Conservation (phyloP, 306 rosid genomes). For the Abrus precatorius region DNA sequence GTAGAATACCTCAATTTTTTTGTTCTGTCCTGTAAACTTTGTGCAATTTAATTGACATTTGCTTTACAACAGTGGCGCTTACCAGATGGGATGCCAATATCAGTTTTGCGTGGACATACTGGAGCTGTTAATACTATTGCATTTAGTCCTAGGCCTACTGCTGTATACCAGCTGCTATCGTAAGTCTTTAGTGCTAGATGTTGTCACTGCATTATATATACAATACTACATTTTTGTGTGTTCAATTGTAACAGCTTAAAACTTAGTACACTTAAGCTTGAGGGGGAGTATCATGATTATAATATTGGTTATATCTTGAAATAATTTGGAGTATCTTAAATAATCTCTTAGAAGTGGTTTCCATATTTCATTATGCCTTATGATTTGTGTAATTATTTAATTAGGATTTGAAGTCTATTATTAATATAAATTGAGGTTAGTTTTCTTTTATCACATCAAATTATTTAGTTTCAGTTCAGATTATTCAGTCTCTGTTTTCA, state of each 20-base stretch:
- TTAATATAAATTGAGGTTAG: background rate
- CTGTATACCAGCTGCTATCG: slow-evolving; percentile 80
- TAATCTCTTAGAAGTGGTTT: background rate
- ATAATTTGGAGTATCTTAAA: background rate
- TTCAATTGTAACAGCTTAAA: no score
- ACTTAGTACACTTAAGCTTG: no score
- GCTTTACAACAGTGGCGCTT: slow-evolving; percentile 80
- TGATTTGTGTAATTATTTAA: background rate
- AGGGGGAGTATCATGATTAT: no score
- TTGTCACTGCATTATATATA: no score
- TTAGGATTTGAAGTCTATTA: background rate
- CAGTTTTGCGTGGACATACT: slow-evolving; percentile 88
- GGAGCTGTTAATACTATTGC: slow-evolving; percentile 90
- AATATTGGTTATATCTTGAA: background rate
- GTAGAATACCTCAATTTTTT: slow-evolving; percentile 50
- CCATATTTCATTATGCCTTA: background rate
- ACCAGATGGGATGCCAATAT: slow-evolving; percentile 88
- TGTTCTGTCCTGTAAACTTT: slow-evolving; percentile 36
- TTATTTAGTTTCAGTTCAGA: background rate
- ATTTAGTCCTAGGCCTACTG: slow-evolving; percentile 80
- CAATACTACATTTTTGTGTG: no score
- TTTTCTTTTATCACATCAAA: background rate
- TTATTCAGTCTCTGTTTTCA: background rate
- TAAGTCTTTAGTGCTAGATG: slow-evolving; percentile 47
- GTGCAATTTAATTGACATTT: slow-evolving; percentile 45